Conservation (phyloP, 352 stramenopile genomes). For the Phytopythium chamaehyphon region DNA sequence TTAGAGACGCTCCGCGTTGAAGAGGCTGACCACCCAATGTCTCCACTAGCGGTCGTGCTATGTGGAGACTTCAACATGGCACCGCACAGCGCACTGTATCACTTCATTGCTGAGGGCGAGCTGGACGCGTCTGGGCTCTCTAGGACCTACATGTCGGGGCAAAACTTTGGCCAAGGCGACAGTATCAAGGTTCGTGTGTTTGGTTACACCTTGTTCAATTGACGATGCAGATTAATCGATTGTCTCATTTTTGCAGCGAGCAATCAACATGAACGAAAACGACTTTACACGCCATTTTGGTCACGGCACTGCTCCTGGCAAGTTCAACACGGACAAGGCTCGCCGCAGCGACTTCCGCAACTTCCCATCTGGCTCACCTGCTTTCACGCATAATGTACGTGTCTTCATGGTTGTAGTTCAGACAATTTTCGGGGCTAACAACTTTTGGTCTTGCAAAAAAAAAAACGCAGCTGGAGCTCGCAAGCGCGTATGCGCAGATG, state of each 20-base stretch:
- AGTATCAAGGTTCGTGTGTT: constrained; percentile 16
- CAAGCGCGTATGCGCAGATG: constrained; percentile 58
- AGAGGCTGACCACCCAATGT: neutral
- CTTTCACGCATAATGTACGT: constrained; percentile 25
- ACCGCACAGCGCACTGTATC: constrained; percentile 60
- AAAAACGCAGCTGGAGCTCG: constrained; percentile 34
- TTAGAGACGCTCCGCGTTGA: constrained; percentile 22
- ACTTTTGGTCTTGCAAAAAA: too few relatives aligned
- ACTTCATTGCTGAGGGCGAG: constrained; percentile 43
- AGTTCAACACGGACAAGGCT: constrained; percentile 22
- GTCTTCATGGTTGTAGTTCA: neutral
- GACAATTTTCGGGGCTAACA: neutral
- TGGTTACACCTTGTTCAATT: neutral
- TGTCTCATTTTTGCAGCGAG: constrained; percentile 15
- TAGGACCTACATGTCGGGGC: constrained; percentile 41
- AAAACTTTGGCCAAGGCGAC: constrained; percentile 20
- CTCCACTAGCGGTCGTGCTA: constrained; percentile 34
- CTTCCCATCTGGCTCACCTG: constrained; percentile 10
- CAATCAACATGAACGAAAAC: constrained; percentile 30
- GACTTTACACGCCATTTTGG: constrained; percentile 27
- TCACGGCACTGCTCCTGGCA: constrained; percentile 32
- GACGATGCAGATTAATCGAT: neutral
- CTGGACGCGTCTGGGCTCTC: constrained; percentile 41
- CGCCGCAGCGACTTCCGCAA: constrained; percentile 15
- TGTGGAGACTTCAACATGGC: constrained; percentile 69